Conservation (phyloP, 441 rosid species). For the Manihot esculenta region DNA sequence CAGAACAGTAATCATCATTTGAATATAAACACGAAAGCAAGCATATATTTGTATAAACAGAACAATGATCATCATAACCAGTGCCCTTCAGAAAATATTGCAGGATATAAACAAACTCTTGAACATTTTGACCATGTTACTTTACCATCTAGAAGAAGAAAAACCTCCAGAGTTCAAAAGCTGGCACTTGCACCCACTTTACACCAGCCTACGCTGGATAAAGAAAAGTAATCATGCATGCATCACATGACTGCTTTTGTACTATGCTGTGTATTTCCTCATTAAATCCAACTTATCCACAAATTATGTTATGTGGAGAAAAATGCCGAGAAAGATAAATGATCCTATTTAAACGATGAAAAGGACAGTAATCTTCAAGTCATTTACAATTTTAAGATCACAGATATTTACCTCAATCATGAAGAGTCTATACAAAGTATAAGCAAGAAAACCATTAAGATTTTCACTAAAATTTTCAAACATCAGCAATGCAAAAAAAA, state of each 20-base stretch:
- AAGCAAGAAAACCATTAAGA: neutral
- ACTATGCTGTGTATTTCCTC: neutral
- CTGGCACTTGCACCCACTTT: neutral
- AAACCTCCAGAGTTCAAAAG: neutral
- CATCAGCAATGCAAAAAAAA: neutral
- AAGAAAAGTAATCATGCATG: conserved; percentile 1
- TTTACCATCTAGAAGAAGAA: neutral
- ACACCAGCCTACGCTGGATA: neutral
- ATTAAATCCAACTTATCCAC: neutral
- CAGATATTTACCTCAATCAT: neutral
- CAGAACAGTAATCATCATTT: conserved; percentile 14
- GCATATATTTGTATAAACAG: neutral
- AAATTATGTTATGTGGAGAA: neutral
- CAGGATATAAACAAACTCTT: neutral
- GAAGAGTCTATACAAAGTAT: neutral
- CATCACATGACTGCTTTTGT: too few relatives aligned
- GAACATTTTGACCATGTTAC: neutral
- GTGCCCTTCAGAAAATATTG: neutral
- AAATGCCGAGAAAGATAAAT: neutral
- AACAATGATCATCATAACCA: too few relatives aligned
- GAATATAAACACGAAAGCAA: neutral
- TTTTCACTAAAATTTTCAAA: neutral
- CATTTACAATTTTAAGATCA: neutral
- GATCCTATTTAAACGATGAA: neutral
- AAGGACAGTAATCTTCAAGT: neutral